phyloP scores from a whole-genome alignment of 1,284 basidiomycete genomes.

The Peniophora sp. region DNA sequence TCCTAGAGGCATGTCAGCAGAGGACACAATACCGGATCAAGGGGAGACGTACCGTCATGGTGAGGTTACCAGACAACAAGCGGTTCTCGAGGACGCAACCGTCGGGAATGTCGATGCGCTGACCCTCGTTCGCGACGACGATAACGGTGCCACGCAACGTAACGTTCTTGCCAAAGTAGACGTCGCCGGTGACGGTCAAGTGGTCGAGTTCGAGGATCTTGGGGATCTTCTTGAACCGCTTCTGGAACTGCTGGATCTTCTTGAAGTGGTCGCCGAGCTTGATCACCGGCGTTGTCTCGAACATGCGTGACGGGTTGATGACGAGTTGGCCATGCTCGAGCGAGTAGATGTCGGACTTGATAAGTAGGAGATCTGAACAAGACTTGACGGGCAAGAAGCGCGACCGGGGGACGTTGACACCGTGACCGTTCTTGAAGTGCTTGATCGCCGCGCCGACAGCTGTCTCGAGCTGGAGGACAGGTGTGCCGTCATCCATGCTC shows the following conservation, averaged over 20 bases:
- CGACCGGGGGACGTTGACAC: slow-evolving; percentile 93
- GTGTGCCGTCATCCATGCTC: slow-evolving; percentile 73
- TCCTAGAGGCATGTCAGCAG: slow-evolving; percentile 1
- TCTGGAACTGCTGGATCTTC: slow-evolving; percentile 92
- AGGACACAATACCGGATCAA: not conserved
- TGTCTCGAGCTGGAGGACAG: slow-evolving; percentile 92
- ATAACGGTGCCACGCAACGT: slow-evolving; percentile 86
- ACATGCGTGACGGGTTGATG: slow-evolving; percentile 87
- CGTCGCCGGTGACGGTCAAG: slow-evolving; percentile 93
- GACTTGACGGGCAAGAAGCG: slow-evolving; percentile 97
- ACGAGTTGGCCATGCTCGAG: slow-evolving; percentile 91
- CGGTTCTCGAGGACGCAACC: slow-evolving; percentile 93
- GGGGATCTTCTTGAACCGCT: slow-evolving; percentile 95
- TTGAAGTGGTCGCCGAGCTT: slow-evolving; percentile 86
- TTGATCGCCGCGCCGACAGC: slow-evolving; percentile 95
- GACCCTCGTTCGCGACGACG: slow-evolving; percentile 86
- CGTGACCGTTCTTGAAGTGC: slow-evolving; percentile 87
- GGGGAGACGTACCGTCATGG: slow-evolving; percentile 32
- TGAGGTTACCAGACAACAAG: slow-evolving; percentile 46
- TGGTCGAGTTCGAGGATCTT: slow-evolving; percentile 93
- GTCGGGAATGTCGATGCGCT: slow-evolving; percentile 93
- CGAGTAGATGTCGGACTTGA: slow-evolving; percentile 97
- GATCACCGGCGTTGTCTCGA: slow-evolving; percentile 94
- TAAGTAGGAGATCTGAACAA: slow-evolving; percentile 86
- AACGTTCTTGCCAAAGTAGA: slow-evolving; percentile 92